Percentiles rank a stretch among this genome's conserved stretches.
Evolutionary conservation across 208 protist species (phyloP).

Genomic region (Zelonia costaricensis): DNA sequence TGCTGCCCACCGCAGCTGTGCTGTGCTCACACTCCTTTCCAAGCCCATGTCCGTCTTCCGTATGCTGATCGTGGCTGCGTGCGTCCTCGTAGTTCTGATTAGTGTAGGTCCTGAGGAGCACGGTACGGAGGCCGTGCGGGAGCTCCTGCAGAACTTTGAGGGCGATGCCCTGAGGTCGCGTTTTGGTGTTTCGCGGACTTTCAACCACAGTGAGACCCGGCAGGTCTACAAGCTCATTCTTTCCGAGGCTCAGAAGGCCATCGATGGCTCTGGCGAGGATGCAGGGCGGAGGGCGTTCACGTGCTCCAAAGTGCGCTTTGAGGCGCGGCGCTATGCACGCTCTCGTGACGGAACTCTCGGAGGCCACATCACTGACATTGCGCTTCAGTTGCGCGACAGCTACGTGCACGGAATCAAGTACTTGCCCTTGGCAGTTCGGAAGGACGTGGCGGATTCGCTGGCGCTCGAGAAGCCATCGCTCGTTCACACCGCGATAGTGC

Average conservation of each 20-base stretch:
- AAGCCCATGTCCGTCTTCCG: slow-evolving; percentile 1
- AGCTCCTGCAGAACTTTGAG: slow-evolving; percentile 12
- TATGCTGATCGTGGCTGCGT: neutral
- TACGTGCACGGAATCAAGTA: slow-evolving; percentile 60
- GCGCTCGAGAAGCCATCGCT: slow-evolving; percentile 24
- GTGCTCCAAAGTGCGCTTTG: slow-evolving; percentile 47
- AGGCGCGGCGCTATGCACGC: slow-evolving; percentile 48
- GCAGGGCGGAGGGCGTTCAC: slow-evolving; percentile 23
- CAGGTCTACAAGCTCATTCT: slow-evolving; percentile 45
- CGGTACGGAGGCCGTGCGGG: slow-evolving; percentile 15
- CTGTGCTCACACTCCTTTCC: neutral
- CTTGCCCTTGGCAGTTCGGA: slow-evolving; percentile 29
- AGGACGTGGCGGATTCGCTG: slow-evolving; percentile 39
- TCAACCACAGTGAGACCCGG: slow-evolving; percentile 44
- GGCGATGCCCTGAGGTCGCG: slow-evolving; percentile 22
- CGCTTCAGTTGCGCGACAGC: slow-evolving; percentile 62
- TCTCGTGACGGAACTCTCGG: slow-evolving; percentile 44
- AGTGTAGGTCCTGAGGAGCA: slow-evolving; percentile 18
- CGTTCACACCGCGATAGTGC: slow-evolving; percentile 33
- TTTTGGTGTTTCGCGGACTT: slow-evolving; percentile 38
- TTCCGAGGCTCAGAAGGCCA: slow-evolving; percentile 29
- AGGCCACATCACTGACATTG: slow-evolving; percentile 32
- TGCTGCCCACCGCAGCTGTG: too few species aligned
- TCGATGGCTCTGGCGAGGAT: slow-evolving; percentile 7
- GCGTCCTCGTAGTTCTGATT: slow-evolving; percentile 7